These are phyloP conservation scores for Cercospora sesami DNA, from an alignment of 2,329 filamentous ascomycete genomes.

Conservation along the genomic window DNA sequence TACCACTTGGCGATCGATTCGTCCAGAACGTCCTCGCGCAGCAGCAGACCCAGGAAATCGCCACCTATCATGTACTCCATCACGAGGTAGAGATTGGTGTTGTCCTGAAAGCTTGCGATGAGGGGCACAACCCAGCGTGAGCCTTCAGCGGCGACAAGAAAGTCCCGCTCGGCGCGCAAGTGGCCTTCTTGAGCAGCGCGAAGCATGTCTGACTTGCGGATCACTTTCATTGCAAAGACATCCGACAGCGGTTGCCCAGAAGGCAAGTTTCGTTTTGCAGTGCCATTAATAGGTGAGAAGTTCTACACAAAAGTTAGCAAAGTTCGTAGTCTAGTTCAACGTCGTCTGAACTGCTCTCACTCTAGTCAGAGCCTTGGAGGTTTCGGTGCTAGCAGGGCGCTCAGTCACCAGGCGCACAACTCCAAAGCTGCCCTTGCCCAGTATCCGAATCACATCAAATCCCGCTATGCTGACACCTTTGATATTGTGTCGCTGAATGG, in stretches of 20 bases:
- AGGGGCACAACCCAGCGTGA: constrained; percentile 88
- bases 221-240: constrained; percentile 96
- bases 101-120: constrained; percentile 85
- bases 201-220: constrained; percentile 90
- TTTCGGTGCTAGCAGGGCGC: constrained; percentile 18
- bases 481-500: constrained; percentile 49
- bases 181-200: constrained; percentile 90
- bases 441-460: constrained; percentile 78
- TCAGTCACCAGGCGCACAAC: constrained; percentile 84
- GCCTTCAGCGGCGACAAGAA: constrained; percentile 83
- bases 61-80: constrained; percentile 99
- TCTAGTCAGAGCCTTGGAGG: background rate
- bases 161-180: constrained; percentile 85
- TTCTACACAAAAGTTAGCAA: constrained; percentile 5
- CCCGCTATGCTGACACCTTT: constrained; percentile 58
- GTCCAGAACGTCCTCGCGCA: constrained; percentile 78
- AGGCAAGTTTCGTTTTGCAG: constrained; percentile 31
- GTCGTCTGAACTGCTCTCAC: background rate
- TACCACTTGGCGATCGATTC: constrained; percentile 83
- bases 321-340: background rate
- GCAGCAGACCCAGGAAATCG: constrained; percentile 83
- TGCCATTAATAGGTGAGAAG: constrained; percentile 31
- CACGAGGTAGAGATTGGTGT: constrained; percentile 79
- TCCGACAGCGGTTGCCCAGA: constrained; percentile 48
- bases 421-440: constrained; percentile 94